Base-by-base conservation (phyloP, 495 filamentous ascomycete species). In the Penicillium verhagenii region DNA sequence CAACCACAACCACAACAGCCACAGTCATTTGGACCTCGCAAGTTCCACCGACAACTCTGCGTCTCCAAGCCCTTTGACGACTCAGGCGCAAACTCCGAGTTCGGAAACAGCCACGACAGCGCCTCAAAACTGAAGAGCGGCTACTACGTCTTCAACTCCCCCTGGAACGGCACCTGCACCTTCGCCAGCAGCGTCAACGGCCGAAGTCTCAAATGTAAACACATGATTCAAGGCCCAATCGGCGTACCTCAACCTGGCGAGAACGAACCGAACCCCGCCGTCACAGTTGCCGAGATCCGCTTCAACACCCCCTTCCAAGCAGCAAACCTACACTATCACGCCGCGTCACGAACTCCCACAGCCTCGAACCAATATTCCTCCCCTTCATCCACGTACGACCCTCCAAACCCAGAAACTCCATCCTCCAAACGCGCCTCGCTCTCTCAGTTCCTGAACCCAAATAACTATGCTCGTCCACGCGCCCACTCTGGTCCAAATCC, bases 101-200 rank as follows among this genome's bases (percentile, higher is more conserved):
- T 54, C 26, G 39, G 42, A 24, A 59, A 47, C 28, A 47, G 43
- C 23, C 51, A 29, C 23, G 59, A 69, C 6, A 46, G 53, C 8
- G 55, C 50, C n/a, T 67, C 68, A 16, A 74, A 72, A 50, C 59
- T 76, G 45, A 79, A 74, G 53, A 74, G 74, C 51, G 75, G 75
- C 47, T 78, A 79, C 56, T 77, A 77, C 53, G 68, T 82, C 11
- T 95, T 96, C 67, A 64, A 78, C 35, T 90, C 86, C n/a, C 92
- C 91, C 0, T 96, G 92, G 92, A 80, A 89, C 50, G 89, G 90
- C 16, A 79, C 76, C 23, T 96, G 92, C 72, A 88, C 92, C 48
- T 96, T 96, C 68, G 72, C 80, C 6, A 90, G 88, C 4, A 86
- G 89, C 53, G 78, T 83, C 29, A 85, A 82, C 29, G 90, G 91